A percentile compares a stretch with the other conserved stretches of the same genome.
Conservation (phyloP, 306 rosid species). For the Prunus persica region Prunus_persica_NCBIv2 NC_034010.1:5588001-5588500, state of each 20-base stretch:
- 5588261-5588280: not conserved
- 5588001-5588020: not conserved
- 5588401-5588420: not conserved
- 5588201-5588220: not conserved
- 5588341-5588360: not conserved
- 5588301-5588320: not conserved
- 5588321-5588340: not conserved
- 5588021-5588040: not conserved
- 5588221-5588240: not conserved
- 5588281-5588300: not conserved
- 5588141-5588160: not conserved
- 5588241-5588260: not conserved
- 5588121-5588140: slow-evolving; percentile 7
- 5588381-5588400: too few relatives aligned
- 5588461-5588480: not conserved
- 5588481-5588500: not conserved
- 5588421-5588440: not conserved
- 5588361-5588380: not conserved
- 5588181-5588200: slow-evolving; percentile 1
- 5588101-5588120: not conserved
- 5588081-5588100: not conserved
- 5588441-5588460: not conserved
- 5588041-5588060: not conserved
- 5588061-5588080: slow-evolving; percentile 10
- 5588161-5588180: not conserved